These are phyloP conservation scores for Lathyrus sativus DNA, from an alignment of 306 rosid genomes.

Conservation along the genomic window DNA sequence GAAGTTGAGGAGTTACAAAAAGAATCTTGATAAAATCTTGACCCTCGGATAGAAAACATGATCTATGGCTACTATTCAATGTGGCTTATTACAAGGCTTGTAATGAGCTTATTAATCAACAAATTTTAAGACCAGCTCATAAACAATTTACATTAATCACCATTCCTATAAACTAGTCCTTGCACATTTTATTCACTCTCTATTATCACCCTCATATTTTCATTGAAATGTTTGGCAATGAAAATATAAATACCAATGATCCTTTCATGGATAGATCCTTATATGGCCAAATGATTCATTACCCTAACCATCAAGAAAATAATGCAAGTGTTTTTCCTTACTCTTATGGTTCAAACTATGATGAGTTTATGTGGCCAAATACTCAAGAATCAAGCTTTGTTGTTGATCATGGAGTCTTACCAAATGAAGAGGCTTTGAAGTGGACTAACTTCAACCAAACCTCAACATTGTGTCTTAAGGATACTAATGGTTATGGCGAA, in stretches of 20 bases:
- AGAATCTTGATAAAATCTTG: constrained; percentile 23
- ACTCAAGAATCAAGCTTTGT: constrained; percentile 28
- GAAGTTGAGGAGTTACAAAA: constrained; percentile 69
- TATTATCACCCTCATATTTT: background rate
- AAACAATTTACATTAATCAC: constrained; percentile 13
- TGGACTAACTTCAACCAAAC: constrained; percentile 35
- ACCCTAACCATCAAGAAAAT: constrained; percentile 21
- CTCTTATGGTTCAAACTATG: constrained; percentile 35
- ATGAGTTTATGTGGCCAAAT: constrained; percentile 12
- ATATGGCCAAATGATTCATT: constrained; percentile 9
- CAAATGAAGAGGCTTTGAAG: constrained; percentile 39
- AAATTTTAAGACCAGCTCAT: constrained; percentile 5
- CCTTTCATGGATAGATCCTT: background rate
- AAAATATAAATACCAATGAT: constrained; percentile 12
- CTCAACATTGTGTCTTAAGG: constrained; percentile 33
- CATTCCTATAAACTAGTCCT: constrained; percentile 26
- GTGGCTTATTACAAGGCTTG: constrained; percentile 50
- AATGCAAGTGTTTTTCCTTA: constrained; percentile 9
- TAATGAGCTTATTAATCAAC: constrained; percentile 45
- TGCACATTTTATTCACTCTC: constrained; percentile 18
- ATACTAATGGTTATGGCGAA: constrained; percentile 6
- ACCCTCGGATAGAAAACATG: constrained; percentile 44
- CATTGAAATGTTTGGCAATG: constrained; percentile 45
- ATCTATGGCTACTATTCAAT: constrained; percentile 44
- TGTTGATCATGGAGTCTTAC: constrained; percentile 25